Evolutionary conservation across 352 stramenopile genomes (phyloP), one percentile per base, ranked within the genome.

Genomic region (Phytophthora cryptogea): DNA sequence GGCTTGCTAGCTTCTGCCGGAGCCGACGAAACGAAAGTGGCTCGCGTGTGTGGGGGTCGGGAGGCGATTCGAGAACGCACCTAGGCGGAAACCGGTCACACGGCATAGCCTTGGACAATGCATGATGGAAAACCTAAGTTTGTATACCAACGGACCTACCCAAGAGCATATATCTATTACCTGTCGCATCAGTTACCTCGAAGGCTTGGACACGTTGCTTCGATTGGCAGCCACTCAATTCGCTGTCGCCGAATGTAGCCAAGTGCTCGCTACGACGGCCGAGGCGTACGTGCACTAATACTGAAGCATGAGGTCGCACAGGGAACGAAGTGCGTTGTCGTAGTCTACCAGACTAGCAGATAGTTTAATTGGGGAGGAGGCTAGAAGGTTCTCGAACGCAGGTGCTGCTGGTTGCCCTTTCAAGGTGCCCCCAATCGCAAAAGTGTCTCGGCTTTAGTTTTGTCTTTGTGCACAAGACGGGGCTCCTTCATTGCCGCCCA

Each of bases 1-100:
- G 35, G 58, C 40, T 44, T 44, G 9, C 20, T 23, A 14, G 39
- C 39, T 59, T 64, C 47, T 60, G 40, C 45, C 40, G 42, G 35
- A 57, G 53, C 41, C 30, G 47, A 26, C 61, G 43, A 73, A 70
- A 70, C 51, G 52, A 74, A 74, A 74, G 61, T 74, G 66, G 50
- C 54, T 58, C 49, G 60, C 13, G 28, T 53, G 45, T 51, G 20
- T 43, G 54, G 20, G 8, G 41, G 14, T n/a, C 23, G 46, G 35
- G 44, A 52, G 49, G 57, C 51, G 37, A 70, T 62, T 70, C 52
- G 33, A 66, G 56, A 67, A 68, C 42, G 59, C 39, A 68, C 59
- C 36, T 72, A 68, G 14, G 14, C 6, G 32, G 11, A 41, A 32
- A 32, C 42, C 53, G 52, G 2, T 26, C n/a, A n/a, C 7, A 49